These are phyloP conservation scores for Hevea brasiliensis DNA, from an alignment of 345 rosid species.

Conservation along the genomic window DNA sequence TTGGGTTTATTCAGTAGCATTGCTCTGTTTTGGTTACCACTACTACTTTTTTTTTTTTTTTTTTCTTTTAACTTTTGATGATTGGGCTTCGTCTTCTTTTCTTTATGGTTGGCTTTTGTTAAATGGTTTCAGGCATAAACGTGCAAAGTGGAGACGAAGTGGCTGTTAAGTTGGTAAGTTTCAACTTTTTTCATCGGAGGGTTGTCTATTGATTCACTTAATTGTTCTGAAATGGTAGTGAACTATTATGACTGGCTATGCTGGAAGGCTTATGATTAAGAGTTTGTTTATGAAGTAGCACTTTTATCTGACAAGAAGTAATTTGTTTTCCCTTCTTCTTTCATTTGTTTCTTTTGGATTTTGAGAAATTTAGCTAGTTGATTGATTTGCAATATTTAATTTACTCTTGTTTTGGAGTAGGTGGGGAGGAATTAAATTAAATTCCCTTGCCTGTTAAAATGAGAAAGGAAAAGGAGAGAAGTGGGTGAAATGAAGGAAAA, in stretches of 20 bases:
- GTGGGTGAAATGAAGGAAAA: background rate
- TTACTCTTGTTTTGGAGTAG: background rate
- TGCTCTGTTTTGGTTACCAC: background rate
- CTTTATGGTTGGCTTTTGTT: background rate
- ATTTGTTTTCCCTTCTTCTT: background rate
- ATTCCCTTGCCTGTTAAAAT: too few relatives aligned
- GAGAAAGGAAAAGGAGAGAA: background rate
- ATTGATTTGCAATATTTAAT: background rate
- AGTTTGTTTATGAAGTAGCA: background rate
- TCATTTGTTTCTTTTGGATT: background rate
- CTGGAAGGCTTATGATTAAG: background rate
- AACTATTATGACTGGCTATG: background rate
- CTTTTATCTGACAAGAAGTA: background rate
- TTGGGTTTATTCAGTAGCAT: background rate
- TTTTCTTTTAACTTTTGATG: background rate
- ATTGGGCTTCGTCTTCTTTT: conserved; percentile 11
- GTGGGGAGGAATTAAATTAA: background rate
- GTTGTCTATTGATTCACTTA: background rate
- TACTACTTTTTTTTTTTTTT: background rate
- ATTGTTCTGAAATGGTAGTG: background rate
- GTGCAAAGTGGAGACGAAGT: conserved; percentile 80
- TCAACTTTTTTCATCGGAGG: background rate
- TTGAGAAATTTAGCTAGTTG: background rate
- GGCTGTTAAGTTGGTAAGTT: conserved; percentile 74
- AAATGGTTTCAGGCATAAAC: conserved; percentile 50